Percentiles rank a stretch among this genome's conserved stretches.
Conservation (phyloP, 345 rosid genomes). For the Murraya paniculata region DNA sequence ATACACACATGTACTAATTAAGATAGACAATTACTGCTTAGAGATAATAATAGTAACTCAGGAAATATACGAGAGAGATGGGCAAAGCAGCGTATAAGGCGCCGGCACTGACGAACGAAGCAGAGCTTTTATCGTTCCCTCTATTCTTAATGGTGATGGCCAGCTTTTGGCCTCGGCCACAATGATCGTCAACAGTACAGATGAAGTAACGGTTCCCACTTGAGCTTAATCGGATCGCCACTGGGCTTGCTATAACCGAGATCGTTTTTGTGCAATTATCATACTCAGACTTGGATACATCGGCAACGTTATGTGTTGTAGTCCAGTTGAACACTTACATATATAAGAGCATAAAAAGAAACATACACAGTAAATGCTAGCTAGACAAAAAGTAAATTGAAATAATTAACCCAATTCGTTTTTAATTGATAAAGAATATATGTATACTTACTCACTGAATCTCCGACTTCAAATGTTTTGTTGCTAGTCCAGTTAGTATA, state of each 20-base stretch:
- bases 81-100: neutral
- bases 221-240: neutral
- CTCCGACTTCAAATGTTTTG: constrained; percentile 21
- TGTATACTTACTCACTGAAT: constrained; percentile 16
- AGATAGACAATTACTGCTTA: neutral
- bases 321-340: constrained; percentile 22
- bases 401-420: neutral
- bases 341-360: too few relatives aligned
- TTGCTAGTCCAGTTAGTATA: constrained; percentile 24
- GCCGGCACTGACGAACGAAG: neutral
- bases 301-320: constrained; percentile 22
- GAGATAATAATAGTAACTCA: neutral
- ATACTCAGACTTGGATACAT: constrained; percentile 14
- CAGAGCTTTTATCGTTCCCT: neutral
- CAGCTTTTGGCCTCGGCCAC: constrained; percentile 31
- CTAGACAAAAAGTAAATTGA: neutral
- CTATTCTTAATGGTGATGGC: constrained; percentile 13
- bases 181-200: constrained; percentile 26
- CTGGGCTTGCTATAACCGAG: neutral
- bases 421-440: neutral
- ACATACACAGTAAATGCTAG: neutral
- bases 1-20: too few relatives aligned
- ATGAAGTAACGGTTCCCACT: constrained; percentile 27
- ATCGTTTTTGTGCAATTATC: constrained; percentile 18
- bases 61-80: neutral